Evolutionary conservation across 2,329 filamentous ascomycete species (phyloP).

Genomic region (Cordyceps cateniannulata): DNA sequence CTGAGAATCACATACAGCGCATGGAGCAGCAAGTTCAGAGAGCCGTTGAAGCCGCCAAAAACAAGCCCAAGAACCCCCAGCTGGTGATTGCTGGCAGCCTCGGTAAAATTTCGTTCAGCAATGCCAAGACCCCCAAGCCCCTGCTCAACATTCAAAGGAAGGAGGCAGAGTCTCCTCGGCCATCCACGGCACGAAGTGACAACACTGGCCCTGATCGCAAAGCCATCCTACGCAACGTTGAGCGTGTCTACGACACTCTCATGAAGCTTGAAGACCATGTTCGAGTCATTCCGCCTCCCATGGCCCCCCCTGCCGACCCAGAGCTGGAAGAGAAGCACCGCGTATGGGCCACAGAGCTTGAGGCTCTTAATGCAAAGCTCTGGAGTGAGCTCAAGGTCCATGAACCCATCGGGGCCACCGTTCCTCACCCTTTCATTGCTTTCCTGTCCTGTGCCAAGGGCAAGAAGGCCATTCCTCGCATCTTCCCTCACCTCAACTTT

Average conservation of each 20-base stretch:
- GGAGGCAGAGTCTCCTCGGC: constrained; percentile 56
- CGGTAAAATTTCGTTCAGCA: constrained; percentile 98
- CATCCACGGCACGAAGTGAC: constrained; percentile 38
- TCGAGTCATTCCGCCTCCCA: constrained; percentile 62
- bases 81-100: constrained; percentile 92
- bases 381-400: constrained; percentile 89
- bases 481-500: constrained; percentile 88
- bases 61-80: constrained; percentile 95
- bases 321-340: constrained; percentile 67
- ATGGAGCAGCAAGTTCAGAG: constrained; percentile 99
- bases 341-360: constrained; percentile 59
- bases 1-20: constrained; percentile 94
- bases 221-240: constrained; percentile 76
- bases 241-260: constrained; percentile 77
- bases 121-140: constrained; percentile 93
- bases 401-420: constrained; percentile 74
- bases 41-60: constrained; percentile 94
- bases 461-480: constrained; percentile 89
- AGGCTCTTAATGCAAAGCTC: constrained; percentile 68
- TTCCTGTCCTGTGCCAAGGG: constrained; percentile 93
- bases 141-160: constrained; percentile 90
- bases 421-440: constrained; percentile 88
- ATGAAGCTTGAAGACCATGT: constrained; percentile 96
- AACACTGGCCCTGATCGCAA: constrained; percentile 64
- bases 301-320: constrained; percentile 51